These are phyloP conservation scores for Phoma sp. DNA, from an alignment of 2,329 filamentous ascomycete genomes.

Conservation along the genomic window DNA sequence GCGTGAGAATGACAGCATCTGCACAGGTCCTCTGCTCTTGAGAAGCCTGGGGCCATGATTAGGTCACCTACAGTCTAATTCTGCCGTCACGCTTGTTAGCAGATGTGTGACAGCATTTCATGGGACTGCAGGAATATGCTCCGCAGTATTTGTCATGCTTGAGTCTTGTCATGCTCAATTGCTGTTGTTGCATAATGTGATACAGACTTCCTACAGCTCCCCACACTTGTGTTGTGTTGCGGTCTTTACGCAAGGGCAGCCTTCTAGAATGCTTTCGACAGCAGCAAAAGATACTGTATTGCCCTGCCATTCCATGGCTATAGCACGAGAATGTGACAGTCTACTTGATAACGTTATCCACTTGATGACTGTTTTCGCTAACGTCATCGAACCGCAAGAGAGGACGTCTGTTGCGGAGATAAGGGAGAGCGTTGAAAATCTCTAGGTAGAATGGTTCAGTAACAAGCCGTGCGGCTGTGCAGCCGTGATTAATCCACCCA, in stretches of 20 bases:
- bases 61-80: not conserved
- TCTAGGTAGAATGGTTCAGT: not conserved
- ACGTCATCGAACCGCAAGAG: not conserved
- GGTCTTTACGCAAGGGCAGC: not conserved
- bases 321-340: not conserved
- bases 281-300: not conserved
- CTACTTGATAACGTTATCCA: not conserved
- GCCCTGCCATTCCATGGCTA: not conserved
- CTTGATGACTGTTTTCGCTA: not conserved
- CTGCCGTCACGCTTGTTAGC: not conserved
- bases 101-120: not conserved
- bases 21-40: not conserved
- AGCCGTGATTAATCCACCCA: not conserved
- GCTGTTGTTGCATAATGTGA: not conserved
- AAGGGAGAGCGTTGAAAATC: not conserved
- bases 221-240: not conserved
- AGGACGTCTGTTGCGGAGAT: not conserved
- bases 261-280: not conserved
- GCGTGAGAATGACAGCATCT: not conserved
- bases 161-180: not conserved
- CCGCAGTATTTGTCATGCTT: not conserved
- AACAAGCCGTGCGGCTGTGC: not conserved
- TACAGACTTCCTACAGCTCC: not conserved
- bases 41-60: not conserved
- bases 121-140: not conserved